Percentiles rank a stretch among this genome's conserved stretches.
Conservation (phyloP, 495 filamentous ascomycete genomes). For the Penicillium coffeae region DNA sequence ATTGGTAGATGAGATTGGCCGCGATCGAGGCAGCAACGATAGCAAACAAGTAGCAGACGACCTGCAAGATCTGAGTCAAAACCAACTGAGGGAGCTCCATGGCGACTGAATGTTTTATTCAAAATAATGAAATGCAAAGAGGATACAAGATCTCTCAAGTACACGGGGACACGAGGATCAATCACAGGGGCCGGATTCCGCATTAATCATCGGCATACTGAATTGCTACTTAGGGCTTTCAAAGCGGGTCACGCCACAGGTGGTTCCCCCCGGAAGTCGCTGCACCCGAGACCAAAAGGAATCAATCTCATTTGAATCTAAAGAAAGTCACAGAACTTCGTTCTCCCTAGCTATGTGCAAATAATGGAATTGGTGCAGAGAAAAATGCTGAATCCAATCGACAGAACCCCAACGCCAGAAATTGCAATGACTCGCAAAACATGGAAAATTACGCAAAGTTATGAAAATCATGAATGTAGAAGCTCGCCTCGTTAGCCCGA, state of each 20-base stretch:
- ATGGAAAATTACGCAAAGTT: too few relatives aligned
- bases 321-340: neutral
- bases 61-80: slow-evolving; percentile 20
- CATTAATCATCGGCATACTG: slow-evolving; percentile 16
- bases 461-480: slow-evolving; percentile 11
- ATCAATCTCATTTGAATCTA: slow-evolving; percentile 5
- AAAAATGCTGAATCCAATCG: neutral
- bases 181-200: slow-evolving; percentile 16
- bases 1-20: slow-evolving; percentile 63
- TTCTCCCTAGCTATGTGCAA: neutral
- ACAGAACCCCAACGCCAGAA: slow-evolving; percentile 1
- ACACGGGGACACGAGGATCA: slow-evolving; percentile 10
- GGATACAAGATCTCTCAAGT: neutral
- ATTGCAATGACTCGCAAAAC: slow-evolving; percentile 1
- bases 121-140: neutral
- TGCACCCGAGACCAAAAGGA: slow-evolving; percentile 10
- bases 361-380: neutral
- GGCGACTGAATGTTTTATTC: neutral
- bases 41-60: slow-evolving; percentile 21
- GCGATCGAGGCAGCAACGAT: slow-evolving; percentile 47
- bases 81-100: slow-evolving; percentile 23
- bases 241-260: slow-evolving; percentile 11
- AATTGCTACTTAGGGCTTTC: slow-evolving; percentile 2
- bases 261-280: slow-evolving; percentile 15
- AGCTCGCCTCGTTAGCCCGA: slow-evolving; percentile 22